phyloP scores from a whole-genome alignment of 441 rosid species.

The Melastoma candidum region DNA sequence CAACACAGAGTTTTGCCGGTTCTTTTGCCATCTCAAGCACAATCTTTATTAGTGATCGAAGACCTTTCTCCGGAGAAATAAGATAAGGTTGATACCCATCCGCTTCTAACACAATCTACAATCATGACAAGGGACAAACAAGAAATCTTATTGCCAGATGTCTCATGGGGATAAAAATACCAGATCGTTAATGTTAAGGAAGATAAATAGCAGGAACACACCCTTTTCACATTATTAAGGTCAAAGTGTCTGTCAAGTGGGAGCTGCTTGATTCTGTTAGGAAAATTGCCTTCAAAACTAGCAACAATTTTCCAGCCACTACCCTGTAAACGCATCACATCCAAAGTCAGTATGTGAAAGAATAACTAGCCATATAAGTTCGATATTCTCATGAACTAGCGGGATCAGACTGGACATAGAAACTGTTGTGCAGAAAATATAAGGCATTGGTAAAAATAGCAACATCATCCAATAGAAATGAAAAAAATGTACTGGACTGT shows the following conservation, averaged over 20 bases:
- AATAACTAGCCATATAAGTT: too few species aligned
- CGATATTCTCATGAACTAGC: too few species aligned
- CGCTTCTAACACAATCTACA: constrained; percentile 84
- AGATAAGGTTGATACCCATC: constrained; percentile 99
- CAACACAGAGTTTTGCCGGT: constrained; percentile 83
- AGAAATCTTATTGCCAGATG: neutral
- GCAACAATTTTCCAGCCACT: constrained; percentile 97
- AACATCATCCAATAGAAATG: too few species aligned
- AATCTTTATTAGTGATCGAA: constrained; percentile 84
- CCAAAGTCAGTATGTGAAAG: too few species aligned
- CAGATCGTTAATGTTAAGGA: constrained; percentile 8
- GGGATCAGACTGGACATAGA: too few species aligned
- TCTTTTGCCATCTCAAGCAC: constrained; percentile 96
- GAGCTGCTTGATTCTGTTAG: constrained; percentile 82
- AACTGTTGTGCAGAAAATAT: too few species aligned
- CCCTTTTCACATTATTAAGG: constrained; percentile 82
- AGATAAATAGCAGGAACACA: constrained; percentile 18
- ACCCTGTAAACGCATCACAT: constrained; percentile 40
- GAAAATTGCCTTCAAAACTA: constrained; percentile 93
- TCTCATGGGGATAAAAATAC: constrained; percentile 7
- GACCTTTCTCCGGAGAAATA: constrained; percentile 95
- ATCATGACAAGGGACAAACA: neutral
- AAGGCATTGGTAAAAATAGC: too few species aligned
- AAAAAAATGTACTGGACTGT: too few species aligned
- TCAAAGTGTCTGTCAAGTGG: constrained; percentile 95